Base-by-base conservation (phyloP, 768 basidiomycete genomes). In the Russula dissimulans region DNA sequence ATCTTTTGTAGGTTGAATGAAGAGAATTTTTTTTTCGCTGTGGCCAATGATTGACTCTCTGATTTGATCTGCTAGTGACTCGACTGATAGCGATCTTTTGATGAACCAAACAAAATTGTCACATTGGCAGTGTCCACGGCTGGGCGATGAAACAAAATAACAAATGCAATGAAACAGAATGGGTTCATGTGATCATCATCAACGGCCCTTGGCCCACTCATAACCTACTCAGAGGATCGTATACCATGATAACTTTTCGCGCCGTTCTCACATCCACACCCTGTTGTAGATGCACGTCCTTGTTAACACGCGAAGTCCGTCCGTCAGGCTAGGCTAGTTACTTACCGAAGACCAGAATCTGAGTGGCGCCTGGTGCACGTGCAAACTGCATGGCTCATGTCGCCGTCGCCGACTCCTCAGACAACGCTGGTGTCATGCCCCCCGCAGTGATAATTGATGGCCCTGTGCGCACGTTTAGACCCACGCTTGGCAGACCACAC, bases 311-410 rank as follows among this genome's bases (percentile, higher is more conserved):
- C 41, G 31, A 49, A 34, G 14, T 49, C 18, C 46, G 39, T 41
- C 39, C 32, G 48, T 57, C 41, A 43, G 22, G 22, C 22, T 26
- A 43, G 18, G 15, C 56, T 41, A 38, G 18, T 10, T 49, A 31
- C 31, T 34, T 41, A 31, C 39, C 31, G 26, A 38, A n/a, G 22
- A 22, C 32, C 34, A 31, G 31, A 48, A 47, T 32, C 15, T 6
- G 29, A 47, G 26, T 53, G 14, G 59, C 34, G 47, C 59, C 55
- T 42, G 59, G 49, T 41, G 41, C 59, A 60, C 47, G 59, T 56
- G 47, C 54, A 42, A 43, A 32, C 47, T 56, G 59, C 54, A 22
- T 50, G 53, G 41, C 32, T 6, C 11, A 26, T 53, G 18, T 41
- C 31, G 34, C 22, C 22, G 22, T 26, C 22, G 22, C 22, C 22